phyloP scores from a whole-genome alignment of 2,329 filamentous ascomycete genomes.

The Dothidotthia symphoricarpi region DNA sequence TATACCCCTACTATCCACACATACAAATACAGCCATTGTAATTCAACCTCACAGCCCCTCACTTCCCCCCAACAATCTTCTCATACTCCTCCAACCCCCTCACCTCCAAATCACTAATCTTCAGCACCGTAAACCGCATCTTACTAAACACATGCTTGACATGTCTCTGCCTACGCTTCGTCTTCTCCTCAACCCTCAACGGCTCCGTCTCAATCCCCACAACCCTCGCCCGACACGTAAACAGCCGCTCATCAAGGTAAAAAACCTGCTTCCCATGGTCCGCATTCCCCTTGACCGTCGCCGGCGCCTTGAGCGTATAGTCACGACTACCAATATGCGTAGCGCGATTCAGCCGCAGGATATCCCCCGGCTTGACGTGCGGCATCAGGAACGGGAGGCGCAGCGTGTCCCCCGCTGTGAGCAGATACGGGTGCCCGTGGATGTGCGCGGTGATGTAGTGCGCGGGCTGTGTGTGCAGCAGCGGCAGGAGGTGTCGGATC shows the following conservation, averaged over 20 bases:
- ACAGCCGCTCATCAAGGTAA: constrained; percentile 79
- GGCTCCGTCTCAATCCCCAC: constrained; percentile 76
- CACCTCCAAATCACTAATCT: constrained; percentile 77
- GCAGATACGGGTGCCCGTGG: constrained; percentile 75
- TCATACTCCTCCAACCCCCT: constrained; percentile 56
- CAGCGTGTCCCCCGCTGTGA: constrained; percentile 58
- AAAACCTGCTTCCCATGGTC: constrained; percentile 42
- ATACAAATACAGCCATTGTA: constrained; percentile 16
- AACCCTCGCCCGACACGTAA: constrained; percentile 81
- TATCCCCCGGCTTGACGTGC: constrained; percentile 66
- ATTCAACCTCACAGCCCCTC: too few relatives aligned
- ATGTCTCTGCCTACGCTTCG: constrained; percentile 64
- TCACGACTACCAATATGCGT: constrained; percentile 80
- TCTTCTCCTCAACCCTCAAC: constrained; percentile 56
- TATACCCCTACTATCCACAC: constrained; percentile 14
- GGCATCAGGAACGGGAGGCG: constrained; percentile 53
- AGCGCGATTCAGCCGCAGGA: constrained; percentile 84
- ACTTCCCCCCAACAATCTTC: constrained; percentile 26
- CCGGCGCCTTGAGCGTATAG: constrained; percentile 71
- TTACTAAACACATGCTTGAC: constrained; percentile 81
- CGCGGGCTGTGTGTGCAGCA: constrained; percentile 68
- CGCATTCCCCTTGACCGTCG: constrained; percentile 28
- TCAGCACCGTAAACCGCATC: constrained; percentile 81
- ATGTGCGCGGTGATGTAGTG: constrained; percentile 81
- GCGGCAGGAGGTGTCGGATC: constrained; percentile 63